These are phyloP conservation scores for Ceratopteris richardii DNA, from an alignment of 75 land plant genomes.

Conservation along the genomic window DNA sequence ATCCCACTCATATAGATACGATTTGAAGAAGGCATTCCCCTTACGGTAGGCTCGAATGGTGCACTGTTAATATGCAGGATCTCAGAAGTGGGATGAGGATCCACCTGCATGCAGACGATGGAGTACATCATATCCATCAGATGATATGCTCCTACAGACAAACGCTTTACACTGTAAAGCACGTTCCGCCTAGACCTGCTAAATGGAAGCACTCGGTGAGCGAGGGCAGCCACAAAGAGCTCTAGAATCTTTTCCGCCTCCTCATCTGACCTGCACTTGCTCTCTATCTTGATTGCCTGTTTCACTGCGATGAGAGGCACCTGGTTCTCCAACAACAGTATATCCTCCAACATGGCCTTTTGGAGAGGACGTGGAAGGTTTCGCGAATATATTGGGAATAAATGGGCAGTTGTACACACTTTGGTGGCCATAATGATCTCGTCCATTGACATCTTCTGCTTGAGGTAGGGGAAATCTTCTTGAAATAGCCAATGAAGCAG, in stretches of 20 bases:
- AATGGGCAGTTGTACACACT: too few species aligned
- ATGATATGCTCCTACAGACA: not conserved
- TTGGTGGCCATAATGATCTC: too few species aligned
- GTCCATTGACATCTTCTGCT: too few species aligned
- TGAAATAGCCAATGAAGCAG: too few species aligned
- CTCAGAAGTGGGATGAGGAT: not conserved
- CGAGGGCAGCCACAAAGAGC: constrained; percentile 1
- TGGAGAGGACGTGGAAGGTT: too few species aligned
- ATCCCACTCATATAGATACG: not conserved
- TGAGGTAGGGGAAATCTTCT: too few species aligned
- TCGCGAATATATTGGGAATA: too few species aligned
- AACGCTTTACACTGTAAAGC: not conserved
- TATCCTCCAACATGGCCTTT: not conserved
- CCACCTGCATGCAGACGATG: not conserved
- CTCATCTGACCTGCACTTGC: not conserved
- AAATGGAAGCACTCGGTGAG: not conserved
- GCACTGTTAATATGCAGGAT: too few species aligned
- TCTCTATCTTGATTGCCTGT: not conserved
- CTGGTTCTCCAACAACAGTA: not conserved
- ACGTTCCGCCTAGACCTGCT: not conserved
- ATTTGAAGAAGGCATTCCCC: not conserved
- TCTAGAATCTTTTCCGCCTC: not conserved
- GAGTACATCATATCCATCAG: not conserved
- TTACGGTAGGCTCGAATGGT: not conserved
- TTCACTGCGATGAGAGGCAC: not conserved